A percentile compares a stretch with the other conserved stretches of the same genome.
phyloP scores from a whole-genome alignment of 805 yeast genomes.

The Nakazawaea ishiwadae region DNA sequence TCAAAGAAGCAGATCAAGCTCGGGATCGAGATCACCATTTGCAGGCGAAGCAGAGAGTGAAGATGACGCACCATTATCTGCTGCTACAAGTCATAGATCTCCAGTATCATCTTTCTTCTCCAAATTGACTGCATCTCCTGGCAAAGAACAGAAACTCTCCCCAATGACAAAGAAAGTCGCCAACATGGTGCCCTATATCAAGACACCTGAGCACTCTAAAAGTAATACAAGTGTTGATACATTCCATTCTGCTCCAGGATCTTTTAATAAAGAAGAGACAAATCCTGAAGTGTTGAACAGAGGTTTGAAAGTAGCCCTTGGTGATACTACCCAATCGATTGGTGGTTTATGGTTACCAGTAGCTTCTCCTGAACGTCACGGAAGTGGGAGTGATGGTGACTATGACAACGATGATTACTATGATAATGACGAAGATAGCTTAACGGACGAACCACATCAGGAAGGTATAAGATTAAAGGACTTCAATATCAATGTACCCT shows the following conservation, averaged over 20 bases:
- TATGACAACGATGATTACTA: background rate
- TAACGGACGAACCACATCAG: constrained; percentile 11
- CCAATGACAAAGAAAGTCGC: constrained; percentile 1
- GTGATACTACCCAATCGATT: background rate
- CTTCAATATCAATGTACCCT: constrained; percentile 10
- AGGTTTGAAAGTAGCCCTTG: constrained; percentile 9
- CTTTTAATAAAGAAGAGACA: background rate
- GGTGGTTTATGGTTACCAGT: constrained; percentile 12
- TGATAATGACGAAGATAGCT: background rate
- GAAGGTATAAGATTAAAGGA: constrained; percentile 12
- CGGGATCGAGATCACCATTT: too few relatives aligned
- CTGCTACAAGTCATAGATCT: too few relatives aligned
- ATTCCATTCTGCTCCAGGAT: background rate
- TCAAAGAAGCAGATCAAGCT: too few relatives aligned
- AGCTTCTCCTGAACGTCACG: background rate
- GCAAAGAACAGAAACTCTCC: background rate
- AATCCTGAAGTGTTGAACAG: constrained; percentile 7
- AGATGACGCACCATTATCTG: too few relatives aligned
- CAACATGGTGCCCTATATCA: constrained; percentile 9
- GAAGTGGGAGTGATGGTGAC: background rate
- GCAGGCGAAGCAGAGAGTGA: too few relatives aligned
- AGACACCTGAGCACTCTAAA: background rate
- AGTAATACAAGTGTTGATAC: background rate
- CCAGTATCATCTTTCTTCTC: constrained; percentile 2
- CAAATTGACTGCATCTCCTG: background rate